phyloP scores from a whole-genome alignment of 2,329 filamentous ascomycete genomes.

The Claviceps capensis region DNA sequence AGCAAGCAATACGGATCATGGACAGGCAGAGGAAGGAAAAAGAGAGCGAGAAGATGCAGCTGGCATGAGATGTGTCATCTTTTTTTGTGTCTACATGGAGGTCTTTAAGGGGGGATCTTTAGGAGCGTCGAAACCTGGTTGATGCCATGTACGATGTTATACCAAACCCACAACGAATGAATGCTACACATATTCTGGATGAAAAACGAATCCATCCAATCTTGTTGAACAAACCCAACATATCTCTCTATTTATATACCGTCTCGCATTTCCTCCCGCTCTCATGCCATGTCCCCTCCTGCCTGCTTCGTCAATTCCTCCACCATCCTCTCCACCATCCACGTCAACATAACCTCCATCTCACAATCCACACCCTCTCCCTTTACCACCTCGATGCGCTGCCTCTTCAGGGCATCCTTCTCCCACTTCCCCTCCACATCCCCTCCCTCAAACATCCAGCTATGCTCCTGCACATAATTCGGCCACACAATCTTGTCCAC shows the following conservation, averaged over 20 bases:
- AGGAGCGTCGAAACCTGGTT: too few relatives aligned
- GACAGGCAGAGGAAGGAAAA: constrained; percentile 5
- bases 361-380: constrained; percentile 34
- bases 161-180: too few relatives aligned
- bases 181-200: too few relatives aligned
- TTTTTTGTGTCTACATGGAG: not conserved
- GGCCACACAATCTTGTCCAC: constrained; percentile 94
- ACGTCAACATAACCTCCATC: constrained; percentile 49
- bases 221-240: too few relatives aligned
- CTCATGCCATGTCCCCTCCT: not conserved
- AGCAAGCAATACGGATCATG: constrained; percentile 29
- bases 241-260: too few relatives aligned
- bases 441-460: constrained; percentile 60
- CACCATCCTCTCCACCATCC: constrained; percentile 54
- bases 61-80: too few relatives aligned
- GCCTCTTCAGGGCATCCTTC: constrained; percentile 26
- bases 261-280: too few relatives aligned
- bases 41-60: not conserved
- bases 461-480: constrained; percentile 72
- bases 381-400: constrained; percentile 35
- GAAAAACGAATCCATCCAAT: too few relatives aligned
- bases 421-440: constrained; percentile 49
- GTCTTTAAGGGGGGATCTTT: not conserved
- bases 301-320: constrained; percentile 23
- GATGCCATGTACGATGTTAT: too few relatives aligned